Evolutionary conservation across 164 flowering plant genomes (phyloP).

Genomic region (Sedum album): DNA sequence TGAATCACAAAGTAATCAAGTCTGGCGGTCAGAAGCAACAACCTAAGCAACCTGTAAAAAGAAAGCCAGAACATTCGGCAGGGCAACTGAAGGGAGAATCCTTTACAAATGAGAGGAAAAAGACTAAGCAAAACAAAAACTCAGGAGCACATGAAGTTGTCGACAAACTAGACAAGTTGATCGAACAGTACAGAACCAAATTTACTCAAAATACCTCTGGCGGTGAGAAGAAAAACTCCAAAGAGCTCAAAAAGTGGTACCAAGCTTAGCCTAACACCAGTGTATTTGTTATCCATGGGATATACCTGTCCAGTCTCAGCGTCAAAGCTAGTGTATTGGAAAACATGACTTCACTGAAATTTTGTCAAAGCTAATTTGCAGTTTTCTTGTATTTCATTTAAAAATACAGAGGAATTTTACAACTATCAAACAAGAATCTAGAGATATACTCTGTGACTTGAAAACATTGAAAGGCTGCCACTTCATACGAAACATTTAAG

Average conservation of each 20-base stretch:
- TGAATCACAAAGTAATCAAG: slow-evolving; percentile 12
- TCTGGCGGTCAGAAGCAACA: slow-evolving; percentile 11
- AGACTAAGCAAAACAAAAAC: slow-evolving; percentile 17
- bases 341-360: no score
- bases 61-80: slow-evolving; percentile 24
- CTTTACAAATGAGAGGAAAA: slow-evolving; percentile 21
- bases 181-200: slow-evolving; percentile 60
- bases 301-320: background rate
- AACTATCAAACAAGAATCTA: no score
- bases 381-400: no score
- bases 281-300: background rate
- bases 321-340: no score
- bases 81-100: slow-evolving; percentile 19
- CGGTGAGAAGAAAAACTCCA: slow-evolving; percentile 33
- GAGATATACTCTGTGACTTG: no score
- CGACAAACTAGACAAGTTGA: slow-evolving; percentile 73
- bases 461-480: no score
- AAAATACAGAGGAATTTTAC: no score
- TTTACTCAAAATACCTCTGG: slow-evolving; percentile 39
- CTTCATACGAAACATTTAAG: no score
- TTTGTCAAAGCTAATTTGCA: no score
- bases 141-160: slow-evolving; percentile 32
- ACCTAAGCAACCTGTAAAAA: slow-evolving; percentile 24
- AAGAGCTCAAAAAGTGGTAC: slow-evolving; percentile 44
- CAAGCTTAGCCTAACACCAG: background rate